Evolutionary conservation across 345 rosid genomes (phyloP).

Genomic region (Populus euphratica): DNA sequence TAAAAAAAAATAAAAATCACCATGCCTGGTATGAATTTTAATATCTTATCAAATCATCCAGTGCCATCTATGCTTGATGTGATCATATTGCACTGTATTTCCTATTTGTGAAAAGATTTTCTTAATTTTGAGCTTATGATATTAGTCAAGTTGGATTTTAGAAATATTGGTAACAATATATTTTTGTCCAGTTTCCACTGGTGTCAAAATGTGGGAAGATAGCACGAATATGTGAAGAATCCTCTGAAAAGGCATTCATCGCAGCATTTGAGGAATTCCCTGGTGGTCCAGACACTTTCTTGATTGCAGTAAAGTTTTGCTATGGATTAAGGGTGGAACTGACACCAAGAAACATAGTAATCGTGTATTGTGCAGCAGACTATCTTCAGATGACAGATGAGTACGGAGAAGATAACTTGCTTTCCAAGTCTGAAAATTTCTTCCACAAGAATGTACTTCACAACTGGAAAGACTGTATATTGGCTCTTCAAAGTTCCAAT

Average conservation of each 20-base stretch:
- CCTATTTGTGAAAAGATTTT: not conserved
- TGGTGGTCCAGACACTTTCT: slow-evolving; percentile 68
- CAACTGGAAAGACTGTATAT: slow-evolving; percentile 86
- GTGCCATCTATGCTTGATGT: not conserved
- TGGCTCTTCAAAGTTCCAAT: slow-evolving; percentile 72
- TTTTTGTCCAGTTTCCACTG: slow-evolving; percentile 80
- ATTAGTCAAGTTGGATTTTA: not conserved
- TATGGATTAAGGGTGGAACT: slow-evolving; percentile 70
- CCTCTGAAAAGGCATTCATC: slow-evolving; percentile 32
- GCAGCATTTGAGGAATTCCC: slow-evolving; percentile 70
- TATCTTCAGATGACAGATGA: slow-evolving; percentile 84
- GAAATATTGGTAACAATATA: slow-evolving; percentile 15
- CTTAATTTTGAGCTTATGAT: not conserved
- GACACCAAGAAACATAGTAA: slow-evolving; percentile 67
- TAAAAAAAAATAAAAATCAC: not conserved
- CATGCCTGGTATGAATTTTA: not conserved
- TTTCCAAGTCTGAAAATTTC: slow-evolving; percentile 66
- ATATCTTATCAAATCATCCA: not conserved
- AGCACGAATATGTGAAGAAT: slow-evolving; percentile 53
- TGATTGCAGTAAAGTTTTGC: slow-evolving; percentile 69
- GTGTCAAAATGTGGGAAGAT: slow-evolving; percentile 83
- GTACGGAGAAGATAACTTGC: slow-evolving; percentile 72
- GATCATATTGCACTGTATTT: not conserved
- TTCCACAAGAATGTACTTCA: slow-evolving; percentile 66
- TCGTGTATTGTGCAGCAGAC: slow-evolving; percentile 68